Percentiles rank a stretch among this genome's conserved stretches.
These are phyloP conservation scores for Gossypium thurberi DNA, from an alignment of 345 rosid species.

Conservation along the genomic window DNA sequence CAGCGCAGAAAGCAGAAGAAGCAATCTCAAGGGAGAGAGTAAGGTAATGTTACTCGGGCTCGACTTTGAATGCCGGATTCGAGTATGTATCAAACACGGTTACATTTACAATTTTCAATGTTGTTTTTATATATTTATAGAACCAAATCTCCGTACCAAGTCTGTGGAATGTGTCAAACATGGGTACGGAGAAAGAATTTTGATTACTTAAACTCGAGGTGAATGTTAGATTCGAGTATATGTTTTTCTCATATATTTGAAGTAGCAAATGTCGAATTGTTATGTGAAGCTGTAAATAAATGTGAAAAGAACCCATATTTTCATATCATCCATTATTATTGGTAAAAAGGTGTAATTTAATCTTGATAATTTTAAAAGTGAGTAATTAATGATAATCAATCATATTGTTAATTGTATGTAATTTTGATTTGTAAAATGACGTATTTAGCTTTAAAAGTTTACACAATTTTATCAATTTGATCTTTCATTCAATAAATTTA, in stretches of 20 bases:
- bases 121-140: neutral
- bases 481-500: too few species aligned
- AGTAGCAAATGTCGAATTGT: neutral
- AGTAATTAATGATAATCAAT: too few species aligned
- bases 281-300: neutral
- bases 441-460: too few species aligned
- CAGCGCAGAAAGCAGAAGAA: constrained; percentile 71
- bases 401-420: too few species aligned
- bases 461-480: too few species aligned
- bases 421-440: too few species aligned
- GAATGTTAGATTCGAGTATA: neutral
- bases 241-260: neutral
- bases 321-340: too few species aligned
- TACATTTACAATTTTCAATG: neutral
- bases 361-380: too few species aligned
- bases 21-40: constrained; percentile 18
- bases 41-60: neutral
- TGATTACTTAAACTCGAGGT: neutral
- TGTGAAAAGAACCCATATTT: too few species aligned
- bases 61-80: neutral
- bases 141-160: neutral
- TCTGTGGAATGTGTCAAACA: neutral
- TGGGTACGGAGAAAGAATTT: neutral
- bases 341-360: too few species aligned
- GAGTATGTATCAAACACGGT: neutral